Base-by-base conservation (phyloP, 1,284 basidiomycete species). In the Rhodotorula sp. region DNA sequence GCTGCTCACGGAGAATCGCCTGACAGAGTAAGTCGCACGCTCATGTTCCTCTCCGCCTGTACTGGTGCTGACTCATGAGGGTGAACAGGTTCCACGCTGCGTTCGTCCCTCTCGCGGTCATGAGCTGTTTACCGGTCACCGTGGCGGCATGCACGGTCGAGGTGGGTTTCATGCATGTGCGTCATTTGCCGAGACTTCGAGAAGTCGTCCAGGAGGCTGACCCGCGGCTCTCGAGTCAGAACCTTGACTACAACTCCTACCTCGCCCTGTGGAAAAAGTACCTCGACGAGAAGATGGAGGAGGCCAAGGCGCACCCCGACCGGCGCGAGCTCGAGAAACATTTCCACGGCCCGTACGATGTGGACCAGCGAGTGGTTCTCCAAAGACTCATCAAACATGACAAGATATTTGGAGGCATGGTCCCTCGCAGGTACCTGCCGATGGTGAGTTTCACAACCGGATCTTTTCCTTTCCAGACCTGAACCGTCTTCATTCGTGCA, bases 81-180 rank as follows among this genome's bases (percentile, higher is more conserved):
- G 38, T 12, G 38, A 43, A 43, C 10, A 43, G 38, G 18, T 66
- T 72, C 47, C 71, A 72, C 58, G 60, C 58, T 48, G 31, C 48
- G 4, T 62, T 66, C 43, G 43, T 64, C 3, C 71, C 68, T 3
- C 59, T 72, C 31, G 64, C 64, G 15, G 58, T 72, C 58, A 61
- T 69, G 61, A 48, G 34, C 18, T 56, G 55, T 26, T 34, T 69
- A 2, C 67, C 67, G 1, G 26, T 69, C 28, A 48, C 43, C 12
- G 14, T 72, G n/a, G 64, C 67, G 3, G 62, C 64, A 1, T 54
- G n/a, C 16, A 59, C 62, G 2, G 58, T 57, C 59, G 67, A 69
- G 28, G 6, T 49, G 3, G 52, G 60, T 23, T 64, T 38, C 47
- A 16, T 63, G 15, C 63, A 66, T 26, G 62, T 60, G 34, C 10